phyloP scores from a whole-genome alignment of 805 yeast species.

The Lipomyces anomalus region DNA sequence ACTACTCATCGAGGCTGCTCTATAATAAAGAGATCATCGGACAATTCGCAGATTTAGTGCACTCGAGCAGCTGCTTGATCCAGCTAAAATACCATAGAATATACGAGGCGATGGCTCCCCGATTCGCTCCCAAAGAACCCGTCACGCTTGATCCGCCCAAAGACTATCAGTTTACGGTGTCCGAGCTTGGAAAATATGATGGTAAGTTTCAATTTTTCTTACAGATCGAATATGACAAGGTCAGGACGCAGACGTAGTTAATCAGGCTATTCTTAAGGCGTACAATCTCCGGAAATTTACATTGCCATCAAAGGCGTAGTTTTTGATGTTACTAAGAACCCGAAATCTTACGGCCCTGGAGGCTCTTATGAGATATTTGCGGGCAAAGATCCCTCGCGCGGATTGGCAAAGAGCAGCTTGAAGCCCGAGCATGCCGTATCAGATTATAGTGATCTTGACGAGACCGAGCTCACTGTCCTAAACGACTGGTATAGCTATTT shows the following conservation, averaged over 20 bases:
- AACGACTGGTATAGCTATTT: slow-evolving; percentile 72
- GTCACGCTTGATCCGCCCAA: slow-evolving; percentile 50
- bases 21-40: too few relatives aligned
- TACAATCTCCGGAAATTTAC: slow-evolving; percentile 45
- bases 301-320: slow-evolving; percentile 72
- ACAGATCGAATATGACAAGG: too few relatives aligned
- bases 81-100: too few relatives aligned
- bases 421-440: slow-evolving; percentile 47
- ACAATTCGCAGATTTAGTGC: too few relatives aligned
- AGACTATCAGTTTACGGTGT: slow-evolving; percentile 40
- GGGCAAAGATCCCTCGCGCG: slow-evolving; percentile 73
- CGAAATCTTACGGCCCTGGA: slow-evolving; percentile 69
- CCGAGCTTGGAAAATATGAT: slow-evolving; percentile 42
- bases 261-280: too few relatives aligned
- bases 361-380: slow-evolving; percentile 64
- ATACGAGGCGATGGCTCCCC: slow-evolving; percentile 19
- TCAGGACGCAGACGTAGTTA: too few relatives aligned
- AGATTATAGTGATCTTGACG: slow-evolving; percentile 42
- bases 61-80: too few relatives aligned
- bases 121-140: slow-evolving; percentile 51
- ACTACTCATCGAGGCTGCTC: too few relatives aligned
- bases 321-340: slow-evolving; percentile 69
- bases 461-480: slow-evolving; percentile 53
- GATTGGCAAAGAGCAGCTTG: slow-evolving; percentile 63
- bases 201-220: slow-evolving; percentile 33